These are phyloP conservation scores for Cubamyces lactineus DNA, from an alignment of 768 basidiomycete species.

Conservation along the genomic window DNA sequence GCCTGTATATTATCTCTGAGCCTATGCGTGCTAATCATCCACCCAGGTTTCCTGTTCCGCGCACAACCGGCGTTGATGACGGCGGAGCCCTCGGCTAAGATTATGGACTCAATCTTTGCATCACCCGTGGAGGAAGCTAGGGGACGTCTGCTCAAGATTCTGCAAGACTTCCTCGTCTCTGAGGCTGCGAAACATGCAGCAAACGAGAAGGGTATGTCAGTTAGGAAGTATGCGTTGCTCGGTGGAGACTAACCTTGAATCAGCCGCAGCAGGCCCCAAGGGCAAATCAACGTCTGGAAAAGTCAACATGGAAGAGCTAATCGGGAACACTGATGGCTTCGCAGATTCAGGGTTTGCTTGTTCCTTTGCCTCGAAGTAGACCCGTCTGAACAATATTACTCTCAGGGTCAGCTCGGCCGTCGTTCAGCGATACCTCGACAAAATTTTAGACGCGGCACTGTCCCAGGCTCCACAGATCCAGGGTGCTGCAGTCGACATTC, in stretches of 20 bases:
- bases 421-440: conserved; percentile 87
- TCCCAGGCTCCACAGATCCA: conserved; percentile 74
- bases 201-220: conserved; percentile 62
- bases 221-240: background rate
- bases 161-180: conserved; percentile 89
- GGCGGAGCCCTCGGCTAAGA: conserved; percentile 68
- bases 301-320: conserved; percentile 90
- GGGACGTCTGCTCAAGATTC: conserved; percentile 77
- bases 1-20: background rate
- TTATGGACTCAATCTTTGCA: conserved; percentile 90
- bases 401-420: conserved; percentile 90
- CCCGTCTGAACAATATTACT: background rate
- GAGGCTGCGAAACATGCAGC: conserved; percentile 79
- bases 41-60: conserved; percentile 83
- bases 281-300: conserved; percentile 47
- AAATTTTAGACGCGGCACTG: conserved; percentile 80
- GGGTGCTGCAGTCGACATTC: conserved; percentile 83
- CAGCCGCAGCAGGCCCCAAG: conserved; percentile 37
- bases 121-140: conserved; percentile 73
- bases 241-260: background rate
- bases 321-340: conserved; percentile 94
- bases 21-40: background rate
- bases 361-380: background rate
- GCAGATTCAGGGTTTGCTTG: conserved; percentile 86
- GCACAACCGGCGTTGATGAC: conserved; percentile 93